Evolutionary conservation across 2,329 filamentous ascomycete genomes (phyloP).

Genomic region (Cordyceps sp.): DNA sequence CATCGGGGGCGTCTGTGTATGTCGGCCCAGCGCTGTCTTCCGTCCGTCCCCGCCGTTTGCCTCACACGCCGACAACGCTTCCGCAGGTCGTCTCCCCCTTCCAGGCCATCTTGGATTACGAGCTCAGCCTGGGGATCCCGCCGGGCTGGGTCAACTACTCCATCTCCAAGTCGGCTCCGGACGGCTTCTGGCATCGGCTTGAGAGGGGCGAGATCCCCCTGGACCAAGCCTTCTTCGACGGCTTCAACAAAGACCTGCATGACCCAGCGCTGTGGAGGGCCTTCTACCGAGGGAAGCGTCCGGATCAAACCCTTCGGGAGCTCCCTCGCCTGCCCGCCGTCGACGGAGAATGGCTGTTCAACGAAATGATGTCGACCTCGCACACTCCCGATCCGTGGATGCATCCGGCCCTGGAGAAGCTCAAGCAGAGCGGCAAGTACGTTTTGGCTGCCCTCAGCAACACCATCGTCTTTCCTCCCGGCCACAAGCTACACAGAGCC

Average conservation of each 20-base stretch:
- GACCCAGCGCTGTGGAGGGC: constrained; percentile 49
- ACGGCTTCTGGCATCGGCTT: constrained; percentile 75
- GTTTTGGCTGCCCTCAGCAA: constrained; percentile 77
- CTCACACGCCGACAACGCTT: not conserved
- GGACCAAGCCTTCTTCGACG: constrained; percentile 56
- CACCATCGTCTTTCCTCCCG: constrained; percentile 70
- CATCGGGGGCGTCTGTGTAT: constrained; percentile 91
- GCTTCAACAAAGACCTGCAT: constrained; percentile 61
- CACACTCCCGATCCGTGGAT: constrained; percentile 68
- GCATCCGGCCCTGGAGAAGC: constrained; percentile 59
- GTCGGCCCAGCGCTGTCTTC: constrained; percentile 20
- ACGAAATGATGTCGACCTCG: constrained; percentile 73
- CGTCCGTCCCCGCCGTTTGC: not conserved
- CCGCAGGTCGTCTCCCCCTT: constrained; percentile 74
- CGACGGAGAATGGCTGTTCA: constrained; percentile 67
- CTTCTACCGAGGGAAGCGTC: constrained; percentile 37
- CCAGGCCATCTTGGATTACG: constrained; percentile 85
- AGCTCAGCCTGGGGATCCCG: constrained; percentile 58
- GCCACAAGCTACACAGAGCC: constrained; percentile 45
- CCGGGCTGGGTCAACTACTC: constrained; percentile 83
- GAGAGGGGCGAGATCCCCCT: constrained; percentile 71
- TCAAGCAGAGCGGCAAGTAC: constrained; percentile 48
- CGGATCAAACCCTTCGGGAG: constrained; percentile 17
- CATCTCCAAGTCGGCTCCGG: constrained; percentile 61
- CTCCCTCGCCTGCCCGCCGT: constrained; percentile 53